Evolutionary conservation across 495 filamentous ascomycete genomes (phyloP), one percentile per base, ranked within the genome.

Genomic region (Penicillium manginii): DNA sequence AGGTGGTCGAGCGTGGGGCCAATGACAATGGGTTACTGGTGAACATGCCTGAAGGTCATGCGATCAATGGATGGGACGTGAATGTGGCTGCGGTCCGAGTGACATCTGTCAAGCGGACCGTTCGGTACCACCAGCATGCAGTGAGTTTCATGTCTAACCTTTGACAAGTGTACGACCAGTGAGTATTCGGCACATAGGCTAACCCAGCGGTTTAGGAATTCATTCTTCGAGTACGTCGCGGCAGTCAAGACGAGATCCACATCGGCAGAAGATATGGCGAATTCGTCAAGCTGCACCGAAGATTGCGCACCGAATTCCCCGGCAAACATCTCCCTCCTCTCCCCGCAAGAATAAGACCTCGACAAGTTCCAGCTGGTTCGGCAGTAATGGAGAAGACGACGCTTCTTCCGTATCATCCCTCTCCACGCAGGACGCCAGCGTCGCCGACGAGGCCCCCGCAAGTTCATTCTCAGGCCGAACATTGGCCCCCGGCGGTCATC

Each of bases 61-160:
- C 87, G 54, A 88, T 96, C 49, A 91, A 98, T 74, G 92, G 91
- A 8, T 98, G 94, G 94, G 93, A 97, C 73, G 86, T 98, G 58
- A 98, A 98, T 76, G 89, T 98, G 52, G 93, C 92, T 17, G 91
- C 88, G 23, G 94, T 98, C 47, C 84, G 93, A 48, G 88, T 90
- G 2, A 89, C 84, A 4, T 86, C 83, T 19, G 78, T 91, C 35
- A 94, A 93, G 81, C 86, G 92, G 67, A 96, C 93, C 35, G 84
- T 98, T 31, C 79, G 94, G 50, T 86, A 93, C 64, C 96, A 97
- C 72, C 88, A 90, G 65, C 96, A 98, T 79, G 91, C 94, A 53
- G 92, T 96, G 78, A 72, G 88, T 62, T 19, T 43, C 17, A 17
- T 8, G 4, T 3, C 40, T 43, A 43, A n/a, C 6, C 15, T n/a